A percentile compares a stretch with the other conserved stretches of the same genome.
phyloP scores from a whole-genome alignment of 148 eudicot species.

The Silene conica region DNA sequence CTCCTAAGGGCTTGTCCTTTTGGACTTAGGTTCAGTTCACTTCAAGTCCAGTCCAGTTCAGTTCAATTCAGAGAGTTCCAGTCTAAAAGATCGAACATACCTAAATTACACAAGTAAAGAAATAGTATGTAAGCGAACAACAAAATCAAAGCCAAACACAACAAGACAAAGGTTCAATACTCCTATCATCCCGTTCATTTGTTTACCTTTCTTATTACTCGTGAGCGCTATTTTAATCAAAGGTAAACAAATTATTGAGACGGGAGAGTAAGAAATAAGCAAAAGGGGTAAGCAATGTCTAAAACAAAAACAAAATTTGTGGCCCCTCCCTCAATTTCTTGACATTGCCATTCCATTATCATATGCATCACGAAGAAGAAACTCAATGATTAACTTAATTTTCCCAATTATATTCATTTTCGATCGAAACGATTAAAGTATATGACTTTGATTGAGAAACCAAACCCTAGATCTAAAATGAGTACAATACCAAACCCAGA shows the following conservation, averaged over 20 bases:
- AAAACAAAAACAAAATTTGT: conserved; percentile 9
- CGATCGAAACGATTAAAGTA: neutral
- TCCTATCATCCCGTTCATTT: too few relatives aligned
- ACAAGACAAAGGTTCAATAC: neutral
- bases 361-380: neutral
- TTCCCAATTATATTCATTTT: neutral
- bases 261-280: too few relatives aligned
- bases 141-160: neutral
- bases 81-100: too few relatives aligned
- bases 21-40: too few relatives aligned
- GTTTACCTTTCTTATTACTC: too few relatives aligned
- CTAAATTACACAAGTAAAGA: neutral
- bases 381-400: neutral
- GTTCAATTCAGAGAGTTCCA: too few relatives aligned
- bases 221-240: too few relatives aligned
- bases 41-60: too few relatives aligned
- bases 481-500: conserved; percentile 12
- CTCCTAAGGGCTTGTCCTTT: too few relatives aligned
- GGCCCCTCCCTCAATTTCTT: conserved; percentile 17
- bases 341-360: neutral
- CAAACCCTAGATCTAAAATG: conserved; percentile 34
- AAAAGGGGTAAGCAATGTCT: conserved; percentile 12
- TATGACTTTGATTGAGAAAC: neutral
- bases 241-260: too few relatives aligned
- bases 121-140: too few relatives aligned